Percentiles rank a stretch among this genome's conserved stretches.
phyloP scores from a whole-genome alignment of 2,329 filamentous ascomycete species.

The Penicillium sumatraense region DNA sequence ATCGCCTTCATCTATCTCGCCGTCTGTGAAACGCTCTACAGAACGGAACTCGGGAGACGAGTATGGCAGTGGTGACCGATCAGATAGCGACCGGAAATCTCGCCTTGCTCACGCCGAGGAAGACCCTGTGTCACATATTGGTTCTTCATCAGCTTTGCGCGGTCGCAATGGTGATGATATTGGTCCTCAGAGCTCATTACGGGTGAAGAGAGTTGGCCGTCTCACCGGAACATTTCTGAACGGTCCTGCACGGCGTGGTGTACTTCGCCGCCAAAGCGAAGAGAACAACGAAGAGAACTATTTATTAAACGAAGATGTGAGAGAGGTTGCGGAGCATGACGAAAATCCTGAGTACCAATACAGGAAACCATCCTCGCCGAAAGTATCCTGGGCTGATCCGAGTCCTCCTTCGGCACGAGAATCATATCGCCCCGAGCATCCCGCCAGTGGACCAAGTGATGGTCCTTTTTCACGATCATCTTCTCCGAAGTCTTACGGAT shows the following conservation, averaged over 20 bases:
- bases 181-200: conserved; percentile 73
- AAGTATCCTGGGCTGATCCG: conserved; percentile 43
- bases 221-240: conserved; percentile 77
- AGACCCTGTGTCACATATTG: conserved; percentile 37
- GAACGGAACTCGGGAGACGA: conserved; percentile 35
- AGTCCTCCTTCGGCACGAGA: conserved; percentile 31
- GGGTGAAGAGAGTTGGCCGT: conserved; percentile 76
- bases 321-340: conserved; percentile 33
- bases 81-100: conserved; percentile 37
- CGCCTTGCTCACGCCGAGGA: conserved; percentile 33
- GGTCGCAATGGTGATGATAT: conserved; percentile 63
- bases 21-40: conserved; percentile 38
- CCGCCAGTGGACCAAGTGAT: conserved; percentile 26
- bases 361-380: conserved; percentile 38
- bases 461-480: conserved; percentile 39
- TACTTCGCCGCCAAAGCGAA: conserved; percentile 64
- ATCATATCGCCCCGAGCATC: conserved; percentile 28
- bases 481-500: conserved; percentile 41
- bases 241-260: conserved; percentile 76
- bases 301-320: conserved; percentile 31
- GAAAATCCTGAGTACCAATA: conserved; percentile 32
- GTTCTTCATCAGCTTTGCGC: conserved; percentile 43
- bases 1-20: conserved; percentile 45
- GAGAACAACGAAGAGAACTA: conserved; percentile 59
- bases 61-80: conserved; percentile 39